Conservation (phyloP, 1,284 basidiomycete genomes). For the Cronartium ribicola region DNA sequence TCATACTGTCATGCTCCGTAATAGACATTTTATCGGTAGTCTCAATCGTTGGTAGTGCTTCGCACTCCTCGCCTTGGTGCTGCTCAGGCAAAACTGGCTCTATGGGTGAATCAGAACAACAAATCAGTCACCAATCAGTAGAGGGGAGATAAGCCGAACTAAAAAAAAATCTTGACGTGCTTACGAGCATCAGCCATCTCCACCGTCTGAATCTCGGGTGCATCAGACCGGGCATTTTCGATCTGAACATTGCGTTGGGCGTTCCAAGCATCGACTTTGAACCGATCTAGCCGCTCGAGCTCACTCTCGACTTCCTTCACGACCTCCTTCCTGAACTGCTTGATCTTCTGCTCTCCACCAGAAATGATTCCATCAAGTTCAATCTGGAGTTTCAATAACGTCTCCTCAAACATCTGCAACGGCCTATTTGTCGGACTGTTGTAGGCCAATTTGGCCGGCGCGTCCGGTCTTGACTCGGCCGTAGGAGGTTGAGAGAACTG, state of each 20-base stretch:
- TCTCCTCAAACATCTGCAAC: slow-evolving; percentile 29
- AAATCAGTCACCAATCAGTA: not conserved
- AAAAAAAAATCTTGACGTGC: not conserved
- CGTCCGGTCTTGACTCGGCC: not conserved
- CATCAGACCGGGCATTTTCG: not conserved
- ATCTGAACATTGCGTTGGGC: slow-evolving; percentile 7
- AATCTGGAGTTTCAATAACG: slow-evolving; percentile 26
- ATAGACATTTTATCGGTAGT: not conserved
- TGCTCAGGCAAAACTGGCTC: too few relatives aligned
- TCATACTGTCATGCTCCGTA: not conserved
- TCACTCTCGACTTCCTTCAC: slow-evolving; percentile 29
- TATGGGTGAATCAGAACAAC: too few relatives aligned
- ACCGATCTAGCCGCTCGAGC: slow-evolving; percentile 31
- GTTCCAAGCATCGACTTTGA: slow-evolving; percentile 33
- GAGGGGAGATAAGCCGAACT: not conserved
- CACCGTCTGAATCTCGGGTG: not conserved
- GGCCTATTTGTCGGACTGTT: slow-evolving; percentile 21
- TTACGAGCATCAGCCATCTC: not conserved
- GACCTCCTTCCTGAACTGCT: slow-evolving; percentile 24
- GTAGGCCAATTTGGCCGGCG: slow-evolving; percentile 28
- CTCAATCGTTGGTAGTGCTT: not conserved
- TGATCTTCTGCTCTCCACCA: slow-evolving; percentile 32
- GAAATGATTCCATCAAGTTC: slow-evolving; percentile 36
- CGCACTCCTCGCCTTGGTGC: too few relatives aligned
- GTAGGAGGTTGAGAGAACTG: slow-evolving; percentile 11